Conservation (phyloP, 2,329 filamentous ascomycete genomes). For the Triangularia setosa region DNA sequence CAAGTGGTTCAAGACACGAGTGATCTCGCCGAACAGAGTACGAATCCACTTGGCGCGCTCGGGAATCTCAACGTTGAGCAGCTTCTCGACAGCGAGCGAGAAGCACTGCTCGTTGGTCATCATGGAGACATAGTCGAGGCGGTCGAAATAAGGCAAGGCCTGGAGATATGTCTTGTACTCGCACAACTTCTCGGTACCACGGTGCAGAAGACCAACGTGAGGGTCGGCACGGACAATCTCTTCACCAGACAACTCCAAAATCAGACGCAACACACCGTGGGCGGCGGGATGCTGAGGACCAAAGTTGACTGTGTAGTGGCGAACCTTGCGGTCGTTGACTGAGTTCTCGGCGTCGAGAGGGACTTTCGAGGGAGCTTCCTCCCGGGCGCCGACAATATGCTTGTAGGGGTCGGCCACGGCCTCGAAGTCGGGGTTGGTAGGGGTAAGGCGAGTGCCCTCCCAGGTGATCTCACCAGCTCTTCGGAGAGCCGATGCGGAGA, state of each 20-base stretch:
- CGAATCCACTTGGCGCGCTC: constrained; percentile 95
- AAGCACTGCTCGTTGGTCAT: constrained; percentile 99
- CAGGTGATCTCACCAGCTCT: constrained; percentile 56
- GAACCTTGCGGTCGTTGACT: constrained; percentile 71
- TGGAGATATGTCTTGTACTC: constrained; percentile 99
- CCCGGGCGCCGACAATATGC: constrained; percentile 25
- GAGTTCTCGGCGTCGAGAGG: constrained; percentile 36
- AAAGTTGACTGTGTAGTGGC: constrained; percentile 99
- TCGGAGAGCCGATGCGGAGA: constrained; percentile 63
- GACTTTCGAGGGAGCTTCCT: constrained; percentile 36
- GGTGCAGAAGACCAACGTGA: constrained; percentile 92
- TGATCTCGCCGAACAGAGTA: constrained; percentile 93
- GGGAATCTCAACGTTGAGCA: constrained; percentile 94
- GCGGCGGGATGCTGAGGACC: constrained; percentile 97
- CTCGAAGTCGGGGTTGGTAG: constrained; percentile 61
- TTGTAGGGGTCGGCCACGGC: constrained; percentile 44
- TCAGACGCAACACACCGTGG: constrained; percentile 95
- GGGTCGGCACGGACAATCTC: constrained; percentile 96
- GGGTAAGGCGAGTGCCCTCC: constrained; percentile 59
- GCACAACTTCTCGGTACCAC: constrained; percentile 98
- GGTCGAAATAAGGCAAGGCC: constrained; percentile 97
- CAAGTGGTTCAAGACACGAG: constrained; percentile 89
- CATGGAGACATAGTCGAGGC: constrained; percentile 98
- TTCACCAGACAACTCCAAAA: constrained; percentile 96
- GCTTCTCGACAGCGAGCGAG: constrained; percentile 92